Conservation (phyloP, 441 rosid genomes). For the Hura crepitans region DNA sequence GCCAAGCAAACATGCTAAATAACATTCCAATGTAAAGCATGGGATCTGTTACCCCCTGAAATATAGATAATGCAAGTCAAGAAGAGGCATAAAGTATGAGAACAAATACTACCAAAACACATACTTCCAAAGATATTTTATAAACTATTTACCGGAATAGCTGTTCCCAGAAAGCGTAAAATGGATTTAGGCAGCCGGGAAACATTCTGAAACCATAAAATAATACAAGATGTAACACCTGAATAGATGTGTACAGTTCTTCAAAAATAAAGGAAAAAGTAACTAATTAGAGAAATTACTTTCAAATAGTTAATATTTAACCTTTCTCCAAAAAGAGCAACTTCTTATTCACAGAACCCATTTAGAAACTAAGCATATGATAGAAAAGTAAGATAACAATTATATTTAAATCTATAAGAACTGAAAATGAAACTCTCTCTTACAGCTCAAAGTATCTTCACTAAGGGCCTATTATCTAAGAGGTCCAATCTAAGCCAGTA, state of each 20-base stretch:
- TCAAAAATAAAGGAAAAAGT: too few species aligned
- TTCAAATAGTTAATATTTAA: not conserved
- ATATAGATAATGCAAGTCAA: not conserved
- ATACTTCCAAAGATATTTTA: not conserved
- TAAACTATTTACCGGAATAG: conserved; percentile 35
- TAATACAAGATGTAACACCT: conserved; percentile 4
- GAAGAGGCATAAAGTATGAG: too few species aligned
- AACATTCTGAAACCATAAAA: conserved; percentile 50
- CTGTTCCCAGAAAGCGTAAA: conserved; percentile 78
- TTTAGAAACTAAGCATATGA: conserved; percentile 5
- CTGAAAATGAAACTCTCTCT: not conserved
- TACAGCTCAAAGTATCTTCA: not conserved
- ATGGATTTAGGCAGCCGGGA: conserved; percentile 78
- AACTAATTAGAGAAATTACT: not conserved
- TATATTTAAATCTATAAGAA: not conserved
- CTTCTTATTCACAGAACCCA: not conserved
- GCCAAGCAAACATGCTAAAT: conserved; percentile 58
- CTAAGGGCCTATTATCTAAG: not conserved
- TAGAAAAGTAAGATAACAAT: not conserved
- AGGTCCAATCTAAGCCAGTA: too few species aligned
- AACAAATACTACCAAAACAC: too few species aligned
- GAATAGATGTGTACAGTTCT: too few species aligned
- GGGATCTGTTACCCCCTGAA: conserved; percentile 49
- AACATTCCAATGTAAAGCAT: conserved; percentile 61
- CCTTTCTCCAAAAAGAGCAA: not conserved